phyloP scores from a whole-genome alignment of 441 rosid genomes.

The Bocquillonia castaneifolia region DNA sequence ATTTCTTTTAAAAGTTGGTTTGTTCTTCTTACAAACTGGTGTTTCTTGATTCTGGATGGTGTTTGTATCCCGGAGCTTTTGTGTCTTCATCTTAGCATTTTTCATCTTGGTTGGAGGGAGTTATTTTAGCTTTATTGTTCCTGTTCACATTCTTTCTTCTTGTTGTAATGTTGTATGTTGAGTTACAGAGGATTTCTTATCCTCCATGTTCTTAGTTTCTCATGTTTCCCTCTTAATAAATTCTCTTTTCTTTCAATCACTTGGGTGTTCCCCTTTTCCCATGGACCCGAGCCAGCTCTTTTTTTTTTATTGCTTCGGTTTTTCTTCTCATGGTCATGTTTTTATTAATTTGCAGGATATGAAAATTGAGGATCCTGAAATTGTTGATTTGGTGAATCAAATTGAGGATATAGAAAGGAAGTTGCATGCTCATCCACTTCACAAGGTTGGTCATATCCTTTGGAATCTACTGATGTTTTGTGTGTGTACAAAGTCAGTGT shows the following conservation, averaged over 20 bases:
- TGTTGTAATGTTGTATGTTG: not conserved
- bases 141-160: not conserved
- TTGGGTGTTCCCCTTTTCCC: not conserved
- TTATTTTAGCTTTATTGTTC: too few species aligned
- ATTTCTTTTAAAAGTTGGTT: not conserved
- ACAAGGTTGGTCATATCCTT: constrained; percentile 53
- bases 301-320: not conserved
- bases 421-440: constrained; percentile 78
- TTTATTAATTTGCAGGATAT: constrained; percentile 58
- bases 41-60: too few species aligned
- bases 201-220: not conserved
- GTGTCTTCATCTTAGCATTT: not conserved
- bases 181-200: not conserved
- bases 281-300: not conserved
- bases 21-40: too few species aligned
- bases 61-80: not conserved
- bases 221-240: not conserved
- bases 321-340: not conserved
- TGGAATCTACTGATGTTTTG: not conserved
- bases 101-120: not conserved
- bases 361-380: constrained; percentile 87
- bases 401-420: constrained; percentile 81
- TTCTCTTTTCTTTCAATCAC: not conserved
- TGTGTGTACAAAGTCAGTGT: not conserved
- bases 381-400: constrained; percentile 71